Base-by-base conservation (phyloP, 768 basidiomycete genomes). In the Postia placenta region DNA sequence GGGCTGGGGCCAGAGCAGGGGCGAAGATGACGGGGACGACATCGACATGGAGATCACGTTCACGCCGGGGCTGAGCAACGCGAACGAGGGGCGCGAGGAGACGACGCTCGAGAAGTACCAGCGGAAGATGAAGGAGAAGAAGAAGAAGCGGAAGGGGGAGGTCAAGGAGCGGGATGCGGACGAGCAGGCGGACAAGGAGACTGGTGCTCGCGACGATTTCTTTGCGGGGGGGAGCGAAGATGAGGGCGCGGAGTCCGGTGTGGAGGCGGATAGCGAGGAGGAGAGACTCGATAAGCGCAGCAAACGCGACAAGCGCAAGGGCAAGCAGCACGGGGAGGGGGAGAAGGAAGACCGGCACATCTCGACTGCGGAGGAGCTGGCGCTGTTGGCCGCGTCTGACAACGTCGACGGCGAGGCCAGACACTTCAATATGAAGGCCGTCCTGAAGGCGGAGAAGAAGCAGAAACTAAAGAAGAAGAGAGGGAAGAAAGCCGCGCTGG, bases 41-140 rank as follows among this genome's bases (percentile, higher is more conserved):
- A 76, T 83, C 7, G 91, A 93, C 49, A 88, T 99, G 88, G 86
- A 97, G 69, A 87, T 99, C 60, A 97, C 95, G 0, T 98, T 99
- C 65, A 83, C 79, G 14, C 91, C 96, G 2, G 95, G 85, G 4
- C 69, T 98, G 33, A 82, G 74, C 49, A 78, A 73, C 42, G 63
- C 66, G 53, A 67, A 65, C 50, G 76, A 73, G 56, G 72, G 71
- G 11, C 14, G 74, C 45, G 79, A 89, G n/a, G 85, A 95, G 70
- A 97, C 88, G 4, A 89, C 92, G 1, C 67, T 98, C 27, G 92
- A 94, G 61, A 82, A 70, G 59, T 99, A 99, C 66, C 85, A 89
- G 65, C 72, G 87, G 54, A 93, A 93, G 69, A 81, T 87, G 76
- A 85, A 78, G 66, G 93, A 97, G 69, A 94, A 91, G 72, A 76